Conservation (phyloP, 225 moss, liverwort and hornwort species). For the Climacium dendroides region DNA sequence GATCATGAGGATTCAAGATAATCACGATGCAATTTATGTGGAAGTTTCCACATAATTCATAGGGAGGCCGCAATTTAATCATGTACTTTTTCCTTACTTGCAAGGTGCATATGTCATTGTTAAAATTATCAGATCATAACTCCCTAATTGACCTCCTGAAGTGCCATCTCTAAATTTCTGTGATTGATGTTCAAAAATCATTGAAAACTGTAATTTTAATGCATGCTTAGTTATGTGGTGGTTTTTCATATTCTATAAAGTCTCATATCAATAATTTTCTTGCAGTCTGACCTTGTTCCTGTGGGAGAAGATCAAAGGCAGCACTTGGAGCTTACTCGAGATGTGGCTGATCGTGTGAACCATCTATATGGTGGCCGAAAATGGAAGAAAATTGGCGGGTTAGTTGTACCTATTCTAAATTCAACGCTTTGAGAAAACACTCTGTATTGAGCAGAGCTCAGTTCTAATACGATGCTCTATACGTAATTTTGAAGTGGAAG, state of each 20-base stretch:
- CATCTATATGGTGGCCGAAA: slow-evolving; percentile 83
- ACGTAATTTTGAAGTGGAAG: not conserved
- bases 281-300: slow-evolving; percentile 97
- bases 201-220: not conserved
- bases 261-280: slow-evolving; percentile 1
- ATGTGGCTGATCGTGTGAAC: slow-evolving; percentile 90
- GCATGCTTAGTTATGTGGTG: not conserved
- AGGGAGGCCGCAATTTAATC: not conserved
- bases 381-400: slow-evolving; percentile 99
- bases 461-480: not conserved
- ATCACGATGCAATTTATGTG: not conserved
- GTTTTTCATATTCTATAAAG: not conserved
- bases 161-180: not conserved
- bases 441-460: not conserved
- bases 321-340: slow-evolving; percentile 91
- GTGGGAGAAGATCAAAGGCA: slow-evolving; percentile 99
- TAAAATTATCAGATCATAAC: not conserved
- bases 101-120: not conserved
- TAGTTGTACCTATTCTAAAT: slow-evolving; percentile 2
- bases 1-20: not conserved
- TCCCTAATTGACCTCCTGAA: not conserved
- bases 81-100: not conserved
- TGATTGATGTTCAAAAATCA: not conserved
- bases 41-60: not conserved
- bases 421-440: not conserved